phyloP scores from a whole-genome alignment of 495 filamentous ascomycete species.

The Penicillium manginii region DNA sequence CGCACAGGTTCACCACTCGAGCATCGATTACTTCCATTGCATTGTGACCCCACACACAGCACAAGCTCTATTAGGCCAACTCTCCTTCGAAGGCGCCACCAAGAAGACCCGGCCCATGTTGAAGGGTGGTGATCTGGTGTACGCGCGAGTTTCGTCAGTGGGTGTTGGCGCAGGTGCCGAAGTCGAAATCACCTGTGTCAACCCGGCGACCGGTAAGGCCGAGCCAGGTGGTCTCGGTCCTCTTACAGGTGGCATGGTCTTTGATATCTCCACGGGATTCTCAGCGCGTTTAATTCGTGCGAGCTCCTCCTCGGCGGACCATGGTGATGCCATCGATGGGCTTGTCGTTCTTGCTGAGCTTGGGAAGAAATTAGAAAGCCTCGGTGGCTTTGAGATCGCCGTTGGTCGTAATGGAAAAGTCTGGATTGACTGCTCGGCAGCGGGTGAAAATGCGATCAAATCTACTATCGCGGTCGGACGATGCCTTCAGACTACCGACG shows the following conservation, averaged over 20 bases:
- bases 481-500: constrained; percentile 77
- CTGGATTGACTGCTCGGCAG: constrained; percentile 77
- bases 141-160: constrained; percentile 74
- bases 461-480: constrained; percentile 78
- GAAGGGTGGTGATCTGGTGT: constrained; percentile 73
- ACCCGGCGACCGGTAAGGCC: constrained; percentile 81
- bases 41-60: constrained; percentile 70
- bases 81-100: constrained; percentile 87
- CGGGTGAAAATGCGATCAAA: constrained; percentile 56
- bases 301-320: constrained; percentile 59
- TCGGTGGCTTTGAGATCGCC: constrained; percentile 82
- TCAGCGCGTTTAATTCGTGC: constrained; percentile 68
- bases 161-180: constrained; percentile 79
- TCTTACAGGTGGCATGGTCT: constrained; percentile 84
- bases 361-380: constrained; percentile 69
- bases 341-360: constrained; percentile 79
- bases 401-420: constrained; percentile 93
- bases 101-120: constrained; percentile 90
- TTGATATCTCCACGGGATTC: constrained; percentile 77
- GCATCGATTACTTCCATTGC: constrained; percentile 76
- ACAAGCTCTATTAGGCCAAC: constrained; percentile 76
- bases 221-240: constrained; percentile 88
- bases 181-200: constrained; percentile 86
- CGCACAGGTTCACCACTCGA: constrained; percentile 76
- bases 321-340: constrained; percentile 62